These are phyloP conservation scores for Scopulariopsis brevicaulis DNA, from an alignment of 2,329 filamentous ascomycete species.

Conservation along the genomic window DNA sequence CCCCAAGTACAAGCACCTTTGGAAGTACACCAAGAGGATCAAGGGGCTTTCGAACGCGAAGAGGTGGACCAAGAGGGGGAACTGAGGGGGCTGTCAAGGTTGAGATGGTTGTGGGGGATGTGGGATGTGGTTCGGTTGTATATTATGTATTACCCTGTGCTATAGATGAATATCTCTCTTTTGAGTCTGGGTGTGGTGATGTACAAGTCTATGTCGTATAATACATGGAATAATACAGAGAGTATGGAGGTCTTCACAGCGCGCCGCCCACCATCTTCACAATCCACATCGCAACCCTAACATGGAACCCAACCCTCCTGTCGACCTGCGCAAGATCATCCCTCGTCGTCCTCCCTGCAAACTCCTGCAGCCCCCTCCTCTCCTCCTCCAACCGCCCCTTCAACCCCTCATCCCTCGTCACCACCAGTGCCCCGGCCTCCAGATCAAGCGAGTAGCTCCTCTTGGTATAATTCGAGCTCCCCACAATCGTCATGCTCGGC, in stretches of 20 bases:
- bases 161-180: conserved; percentile 1
- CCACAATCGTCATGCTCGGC: conserved; percentile 73
- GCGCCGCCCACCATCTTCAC: conserved; percentile 77
- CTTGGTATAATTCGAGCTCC: conserved; percentile 93
- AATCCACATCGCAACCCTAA: conserved; percentile 88
- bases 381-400: conserved; percentile 68
- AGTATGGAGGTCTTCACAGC: conserved; percentile 36
- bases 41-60: conserved; percentile 28
- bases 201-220: neutral
- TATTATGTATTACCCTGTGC: conserved; percentile 3
- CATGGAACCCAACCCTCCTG: conserved; percentile 72
- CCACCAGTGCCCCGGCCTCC: conserved; percentile 76
- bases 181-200: neutral
- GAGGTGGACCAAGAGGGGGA: conserved; percentile 28
- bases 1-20: conserved; percentile 52
- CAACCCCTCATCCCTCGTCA: conserved; percentile 65
- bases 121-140: neutral
- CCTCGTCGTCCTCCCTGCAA: conserved; percentile 56
- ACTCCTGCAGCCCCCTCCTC: conserved; percentile 66
- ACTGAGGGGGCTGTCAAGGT: neutral
- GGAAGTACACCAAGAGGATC: conserved; percentile 55
- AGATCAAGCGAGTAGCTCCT: conserved; percentile 86
- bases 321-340: conserved; percentile 76
- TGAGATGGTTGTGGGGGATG: neutral
- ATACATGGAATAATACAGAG: neutral